phyloP scores from a whole-genome alignment of 169 alveolate genomes.

The Toxoplasma gondii region DNA sequence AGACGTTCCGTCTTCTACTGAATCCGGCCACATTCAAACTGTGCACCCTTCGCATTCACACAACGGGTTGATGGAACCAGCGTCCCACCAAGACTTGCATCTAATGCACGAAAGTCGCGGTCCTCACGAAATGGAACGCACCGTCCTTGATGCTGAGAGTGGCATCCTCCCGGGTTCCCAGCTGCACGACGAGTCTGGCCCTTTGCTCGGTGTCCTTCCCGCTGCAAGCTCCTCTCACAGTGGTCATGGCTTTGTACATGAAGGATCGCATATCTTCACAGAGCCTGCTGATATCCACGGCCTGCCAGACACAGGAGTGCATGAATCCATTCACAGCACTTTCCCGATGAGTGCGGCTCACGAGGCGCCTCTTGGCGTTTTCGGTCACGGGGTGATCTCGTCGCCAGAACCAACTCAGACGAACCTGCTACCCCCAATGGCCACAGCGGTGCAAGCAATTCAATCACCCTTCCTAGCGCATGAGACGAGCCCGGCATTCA shows the following conservation, averaged over 20 bases:
- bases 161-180: background rate
- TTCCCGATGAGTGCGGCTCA: background rate
- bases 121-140: background rate
- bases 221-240: background rate
- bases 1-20: too few relatives aligned
- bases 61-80: background rate
- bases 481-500: background rate
- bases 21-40: too few relatives aligned
- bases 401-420: background rate
- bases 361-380: background rate
- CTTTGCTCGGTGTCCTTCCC: background rate
- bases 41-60: background rate
- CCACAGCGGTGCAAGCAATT: slow-evolving; percentile 8
- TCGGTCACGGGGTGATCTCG: background rate
- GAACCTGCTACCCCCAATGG: slow-evolving; percentile 2
- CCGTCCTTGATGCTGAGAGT: background rate
- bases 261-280: background rate
- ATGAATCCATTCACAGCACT: background rate
- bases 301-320: background rate
- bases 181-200: background rate
- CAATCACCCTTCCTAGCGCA: background rate
- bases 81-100: background rate
- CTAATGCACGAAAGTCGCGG: background rate
- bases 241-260: background rate
- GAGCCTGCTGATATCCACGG: background rate